Evolutionary conservation across 345 rosid genomes (phyloP).

Genomic region (Pistacia integerrima): DNA sequence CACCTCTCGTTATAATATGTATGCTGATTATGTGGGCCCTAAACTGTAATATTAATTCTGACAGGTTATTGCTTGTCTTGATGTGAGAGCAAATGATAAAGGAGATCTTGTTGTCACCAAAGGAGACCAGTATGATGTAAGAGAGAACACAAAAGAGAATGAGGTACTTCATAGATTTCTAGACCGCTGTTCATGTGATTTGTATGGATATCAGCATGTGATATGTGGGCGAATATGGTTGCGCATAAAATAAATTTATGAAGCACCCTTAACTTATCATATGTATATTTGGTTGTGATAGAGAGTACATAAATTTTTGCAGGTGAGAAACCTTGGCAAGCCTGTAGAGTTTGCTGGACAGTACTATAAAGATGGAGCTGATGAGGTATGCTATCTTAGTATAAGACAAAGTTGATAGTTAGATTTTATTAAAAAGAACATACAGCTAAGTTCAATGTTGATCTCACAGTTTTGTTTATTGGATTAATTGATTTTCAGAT

Average conservation of each 20-base stretch:
- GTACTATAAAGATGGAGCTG: constrained; percentile 93
- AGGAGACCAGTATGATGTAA: constrained; percentile 96
- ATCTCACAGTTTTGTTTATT: constrained; percentile 14
- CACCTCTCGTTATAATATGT: constrained; percentile 2
- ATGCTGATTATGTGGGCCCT: constrained; percentile 10
- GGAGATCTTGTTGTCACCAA: constrained; percentile 99
- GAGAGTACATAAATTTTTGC: constrained; percentile 19
- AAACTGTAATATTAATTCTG: constrained; percentile 19
- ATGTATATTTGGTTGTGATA: background rate
- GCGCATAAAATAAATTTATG: background rate
- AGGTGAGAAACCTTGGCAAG: constrained; percentile 99
- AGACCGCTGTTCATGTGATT: background rate
- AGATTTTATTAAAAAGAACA: constrained; percentile 3
- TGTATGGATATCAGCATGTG: background rate
- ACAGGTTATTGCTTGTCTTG: constrained; percentile 98
- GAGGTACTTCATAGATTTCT: constrained; percentile 52
- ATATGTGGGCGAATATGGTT: background rate
- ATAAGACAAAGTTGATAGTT: background rate
- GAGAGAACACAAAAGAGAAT: constrained; percentile 79
- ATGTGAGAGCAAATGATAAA: constrained; percentile 90
- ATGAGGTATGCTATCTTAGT: constrained; percentile 64
- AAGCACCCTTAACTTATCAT: background rate
- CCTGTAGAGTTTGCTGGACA: constrained; percentile 92
- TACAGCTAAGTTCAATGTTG: constrained; percentile 8
- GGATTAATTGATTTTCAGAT: constrained; percentile 52